Base-by-base conservation (phyloP, 176 grass and related monocot species). In the Themeda triandra region DNA sequence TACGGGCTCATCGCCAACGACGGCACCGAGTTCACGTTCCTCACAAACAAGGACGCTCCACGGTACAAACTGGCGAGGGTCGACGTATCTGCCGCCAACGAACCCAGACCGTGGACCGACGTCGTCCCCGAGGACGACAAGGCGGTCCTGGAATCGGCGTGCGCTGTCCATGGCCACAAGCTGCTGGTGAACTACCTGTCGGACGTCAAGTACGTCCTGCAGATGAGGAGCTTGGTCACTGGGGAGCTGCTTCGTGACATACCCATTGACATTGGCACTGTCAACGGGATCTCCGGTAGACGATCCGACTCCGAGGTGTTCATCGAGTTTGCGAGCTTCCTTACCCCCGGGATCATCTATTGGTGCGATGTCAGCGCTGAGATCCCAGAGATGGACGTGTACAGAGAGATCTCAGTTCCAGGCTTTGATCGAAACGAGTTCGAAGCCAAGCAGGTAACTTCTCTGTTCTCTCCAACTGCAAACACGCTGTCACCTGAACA, bases 341-440 rank as follows among this genome's bases (percentile, higher is more conserved):
- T 98, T 41, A 92, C 96, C 33, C 91, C 96, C 1, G 96, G 96
- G 18, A 98, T 95, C 62, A 87, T 95, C 31, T 98, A 94, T 25
- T 68, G 81, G 74, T 95, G 96, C 5, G 84, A 95, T 45, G 80
- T 98, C 1, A 83, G 82, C 60, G 11, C 78, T 1, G 91, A 89
- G 70, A 7, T 10, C 49, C 93, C 96, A 15, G 78, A 86, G 78
- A 83, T 98, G 96, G 76, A 12, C 25, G 80, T 98, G 28, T 98
- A 95, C 77, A 87, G 91, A 71, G 96, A 98, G 69, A 90, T 90
- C 42, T 87, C 89, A 10, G 81, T 98, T 18, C 80, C 85, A n/a
- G 89, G 89, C 0, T 93, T 98, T 63, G 93, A 95, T 65, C 87
- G 91, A n/a, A 85, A 51, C 4, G 85, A 70, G 31, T 98, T 93